Evolutionary conservation across 2,329 filamentous ascomycete genomes (phyloP), one percentile per base, ranked within the genome.

Genomic region (Alternaria burnsii): DNA sequence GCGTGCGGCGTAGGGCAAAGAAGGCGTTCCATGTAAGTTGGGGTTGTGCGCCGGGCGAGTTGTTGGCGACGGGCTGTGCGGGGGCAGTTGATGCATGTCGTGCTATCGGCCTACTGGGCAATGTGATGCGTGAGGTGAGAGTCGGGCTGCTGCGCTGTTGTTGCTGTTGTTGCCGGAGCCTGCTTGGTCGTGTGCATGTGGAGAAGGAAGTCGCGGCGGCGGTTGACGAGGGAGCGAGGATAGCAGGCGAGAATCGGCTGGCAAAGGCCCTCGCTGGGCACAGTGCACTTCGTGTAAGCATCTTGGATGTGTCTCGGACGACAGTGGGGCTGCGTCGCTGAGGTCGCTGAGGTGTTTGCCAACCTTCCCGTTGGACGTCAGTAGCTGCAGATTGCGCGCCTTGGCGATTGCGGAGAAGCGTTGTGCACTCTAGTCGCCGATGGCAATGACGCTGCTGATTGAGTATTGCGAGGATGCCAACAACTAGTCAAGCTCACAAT

Each of bases 1-100:
- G 91, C 61, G 89, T 91, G 71, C 93, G 91, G 74, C 94, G 93
- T 61, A 98, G 89, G 76, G 88, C 88, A 84, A 98, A 97, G 84
- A 97, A 98, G 53, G 88, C 89, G 82, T 97, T 90, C 94, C 94
- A 98, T 81, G 82, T 82, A 38, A 85, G 78, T 57, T 78, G 69
- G 11, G 68, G 65, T 43, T 65, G 59, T 42, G 65, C 52, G 50
- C 52, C 55, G 14, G 66, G 51, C 7, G 73, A 20, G 11, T 65
- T 28, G 52, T 52, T 63, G 52, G 67, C 53, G 16, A 62, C 61
- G 38, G 70, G 43, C 34, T 68, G 55, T 12, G 65, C 53, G 7
- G 69, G 57, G 14, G 67, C 46, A 1, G 72, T 67, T 8, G 76
- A 74, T n/a, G 73, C 73, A 51, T 67, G 62, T 32, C 75, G 72